Evolutionary conservation across 1,284 basidiomycete species (phyloP), one percentile per base, ranked within the genome.

Genomic region (Ceratobasidium papillatum): DNA sequence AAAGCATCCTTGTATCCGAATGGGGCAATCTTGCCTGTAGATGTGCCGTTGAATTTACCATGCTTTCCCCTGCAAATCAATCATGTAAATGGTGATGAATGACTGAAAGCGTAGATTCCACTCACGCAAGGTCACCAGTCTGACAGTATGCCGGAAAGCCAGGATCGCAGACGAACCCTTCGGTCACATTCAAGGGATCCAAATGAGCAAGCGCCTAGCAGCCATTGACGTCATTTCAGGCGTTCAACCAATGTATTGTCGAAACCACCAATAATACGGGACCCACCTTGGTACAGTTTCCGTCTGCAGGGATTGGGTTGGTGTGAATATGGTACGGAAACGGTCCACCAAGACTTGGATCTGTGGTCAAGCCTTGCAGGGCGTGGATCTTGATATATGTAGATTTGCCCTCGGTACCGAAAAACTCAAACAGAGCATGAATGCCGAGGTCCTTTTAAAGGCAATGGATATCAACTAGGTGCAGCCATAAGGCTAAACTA

Each of bases 121-220:
- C 65, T 38, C 38, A 69, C 65, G 68, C 59, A 27, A 80, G 69
- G 54, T 80, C 79, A 17, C 80, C 79, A 43, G 74, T 74, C 74
- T 80, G 77, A 68, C 78, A 80, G 75, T 79, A 80, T 27, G 72
- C 47, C 17, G 78, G 75, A 34, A 78, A 76, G 12, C 69, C 73
- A 17, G 77, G 79, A 66, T 78, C 76, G 66, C 78, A 80, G 19
- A 77, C 72, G 25, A 78, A 54, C 3, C 68, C 75, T 32, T 79
- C 78, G 0, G 79, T 79, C 0, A 78, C 75, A 4, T 61, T 25
- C 17, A 79, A 62, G 7, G 78, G 78, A 54, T 80, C 79, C 19
- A 80, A 76, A 63, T 78, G 79, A 12, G 73, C 79, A 38, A 79
- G 76, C 1, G 79, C 77, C 73, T 76, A 71, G n/a, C 17, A 30